Percentiles rank a stretch among this genome's conserved stretches.
Evolutionary conservation across 228 moss, liverwort and hornwort species (phyloP).

Genomic region (Sphagnum fallax): DNA sequence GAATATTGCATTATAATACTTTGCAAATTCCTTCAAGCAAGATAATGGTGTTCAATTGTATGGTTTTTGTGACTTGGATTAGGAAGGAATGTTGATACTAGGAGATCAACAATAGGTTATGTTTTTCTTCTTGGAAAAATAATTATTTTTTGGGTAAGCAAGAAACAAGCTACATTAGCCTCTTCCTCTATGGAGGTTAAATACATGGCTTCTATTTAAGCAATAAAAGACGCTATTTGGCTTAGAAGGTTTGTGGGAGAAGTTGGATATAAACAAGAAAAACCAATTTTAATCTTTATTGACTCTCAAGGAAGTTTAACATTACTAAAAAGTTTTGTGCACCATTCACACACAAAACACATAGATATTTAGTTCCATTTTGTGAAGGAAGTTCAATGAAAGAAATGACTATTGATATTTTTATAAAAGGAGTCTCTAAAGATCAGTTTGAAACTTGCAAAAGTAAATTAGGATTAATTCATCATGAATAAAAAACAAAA

Average conservation of each 20-base stretch:
- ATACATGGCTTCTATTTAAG: background rate
- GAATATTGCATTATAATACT: too few relatives aligned
- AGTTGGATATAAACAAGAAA: background rate
- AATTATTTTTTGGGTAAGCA: background rate
- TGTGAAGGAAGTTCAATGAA: background rate
- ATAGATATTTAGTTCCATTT: background rate
- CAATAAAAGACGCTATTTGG: background rate
- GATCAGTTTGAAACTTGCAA: background rate
- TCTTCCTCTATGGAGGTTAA: background rate
- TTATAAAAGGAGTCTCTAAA: background rate
- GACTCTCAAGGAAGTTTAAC: background rate
- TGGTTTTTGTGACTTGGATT: background rate
- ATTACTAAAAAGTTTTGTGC: background rate
- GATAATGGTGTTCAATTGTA: too few relatives aligned
- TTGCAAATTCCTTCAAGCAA: too few relatives aligned
- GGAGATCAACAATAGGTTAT: background rate
- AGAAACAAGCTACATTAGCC: background rate
- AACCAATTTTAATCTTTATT: background rate
- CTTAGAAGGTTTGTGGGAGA: background rate
- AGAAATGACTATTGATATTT: background rate
- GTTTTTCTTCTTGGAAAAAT: background rate
- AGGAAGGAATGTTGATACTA: background rate
- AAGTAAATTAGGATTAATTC: background rate
- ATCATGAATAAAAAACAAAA: background rate
- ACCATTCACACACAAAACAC: background rate